A percentile compares a stretch with the other conserved stretches of the same genome.
Conservation (phyloP, 441 rosid species). For the Brassica hybrid region DNA sequence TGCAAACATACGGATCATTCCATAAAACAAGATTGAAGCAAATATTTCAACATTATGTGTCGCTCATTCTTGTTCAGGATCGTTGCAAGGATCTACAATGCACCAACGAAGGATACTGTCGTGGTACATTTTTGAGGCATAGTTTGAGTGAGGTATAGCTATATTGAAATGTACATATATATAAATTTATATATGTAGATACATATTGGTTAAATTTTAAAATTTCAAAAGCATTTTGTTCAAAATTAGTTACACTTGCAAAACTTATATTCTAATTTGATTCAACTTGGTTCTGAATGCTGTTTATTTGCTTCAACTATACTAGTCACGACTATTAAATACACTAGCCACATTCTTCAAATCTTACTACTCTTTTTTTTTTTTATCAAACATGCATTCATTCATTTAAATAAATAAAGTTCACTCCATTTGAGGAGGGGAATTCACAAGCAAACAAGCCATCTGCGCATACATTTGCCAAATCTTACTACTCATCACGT, state of each 20-base stretch:
- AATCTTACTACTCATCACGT: slow-evolving; percentile 16
- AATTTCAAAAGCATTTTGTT: background rate
- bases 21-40: background rate
- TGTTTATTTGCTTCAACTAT: slow-evolving; percentile 15
- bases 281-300: background rate
- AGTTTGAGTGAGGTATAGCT: background rate
- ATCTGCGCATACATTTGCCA: background rate
- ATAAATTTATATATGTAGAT: background rate
- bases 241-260: background rate
- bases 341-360: slow-evolving; percentile 10
- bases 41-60: background rate
- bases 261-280: background rate
- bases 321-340: background rate
- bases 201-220: background rate
- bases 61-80: background rate
- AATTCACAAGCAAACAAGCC: too few relatives aligned
- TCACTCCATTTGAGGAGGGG: too few relatives aligned
- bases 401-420: too few relatives aligned
- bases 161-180: background rate
- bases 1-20: background rate
- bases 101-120: background rate
- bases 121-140: background rate
- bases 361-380: background rate
- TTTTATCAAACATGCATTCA: too few relatives aligned
- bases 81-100: background rate